Evolutionary conservation across 2,329 filamentous ascomycete species (phyloP).

Genomic region (Beauveria rudraprayagi): DNA sequence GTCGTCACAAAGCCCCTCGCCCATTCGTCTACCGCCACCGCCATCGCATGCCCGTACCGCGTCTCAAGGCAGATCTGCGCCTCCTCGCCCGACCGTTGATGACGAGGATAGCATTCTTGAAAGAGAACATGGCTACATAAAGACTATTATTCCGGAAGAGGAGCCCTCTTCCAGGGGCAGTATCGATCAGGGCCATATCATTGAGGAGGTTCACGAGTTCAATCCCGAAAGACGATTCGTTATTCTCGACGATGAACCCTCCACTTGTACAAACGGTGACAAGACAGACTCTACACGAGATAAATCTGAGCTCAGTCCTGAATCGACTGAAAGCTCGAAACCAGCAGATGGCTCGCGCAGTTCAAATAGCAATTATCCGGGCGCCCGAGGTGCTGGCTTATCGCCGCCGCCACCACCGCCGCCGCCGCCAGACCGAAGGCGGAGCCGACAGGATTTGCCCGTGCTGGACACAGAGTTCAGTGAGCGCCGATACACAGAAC

Average conservation of each 20-base stretch:
- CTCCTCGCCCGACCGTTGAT: conserved; percentile 60
- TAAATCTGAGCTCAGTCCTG: conserved; percentile 13
- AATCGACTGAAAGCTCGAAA: neutral
- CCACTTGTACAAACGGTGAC: neutral
- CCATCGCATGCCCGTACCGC: neutral
- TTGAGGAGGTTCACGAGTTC: conserved; percentile 53
- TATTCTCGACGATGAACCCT: conserved; percentile 33
- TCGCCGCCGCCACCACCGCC: neutral
- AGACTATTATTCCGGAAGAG: conserved; percentile 33
- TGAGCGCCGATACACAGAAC: conserved; percentile 20
- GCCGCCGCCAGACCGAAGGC: conserved; percentile 19
- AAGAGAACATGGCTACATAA: conserved; percentile 44
- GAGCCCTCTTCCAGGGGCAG: conserved; percentile 54
- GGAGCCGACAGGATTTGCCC: conserved; percentile 33
- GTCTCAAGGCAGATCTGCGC: conserved; percentile 19
- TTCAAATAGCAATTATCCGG: neutral
- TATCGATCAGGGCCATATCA: conserved; percentile 59
- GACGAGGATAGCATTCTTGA: conserved; percentile 57
- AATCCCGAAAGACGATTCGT: conserved; percentile 61
- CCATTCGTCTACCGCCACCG: conserved; percentile 8
- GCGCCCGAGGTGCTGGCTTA: conserved; percentile 13
- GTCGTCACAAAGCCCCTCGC: neutral
- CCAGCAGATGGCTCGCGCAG: neutral
- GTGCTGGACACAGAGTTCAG: conserved; percentile 35
- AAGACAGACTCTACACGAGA: conserved; percentile 24